These are phyloP conservation scores for Monosporozyma servazzii DNA, from an alignment of 805 yeast genomes.

Conservation along the genomic window DNA sequence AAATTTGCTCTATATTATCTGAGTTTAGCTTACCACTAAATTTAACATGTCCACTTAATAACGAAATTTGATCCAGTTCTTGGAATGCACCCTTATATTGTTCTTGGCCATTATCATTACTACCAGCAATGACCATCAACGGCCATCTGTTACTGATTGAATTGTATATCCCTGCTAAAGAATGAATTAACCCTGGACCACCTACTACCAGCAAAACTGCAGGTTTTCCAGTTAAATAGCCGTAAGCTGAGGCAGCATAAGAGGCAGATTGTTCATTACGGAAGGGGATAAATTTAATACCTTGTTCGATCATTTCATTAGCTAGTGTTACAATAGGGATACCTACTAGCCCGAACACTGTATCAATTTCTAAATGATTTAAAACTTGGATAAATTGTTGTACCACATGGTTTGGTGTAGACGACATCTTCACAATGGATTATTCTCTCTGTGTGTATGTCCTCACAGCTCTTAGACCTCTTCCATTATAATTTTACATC, in stretches of 20 bases:
- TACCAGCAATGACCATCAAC: slow-evolving; percentile 55
- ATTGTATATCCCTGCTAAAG: slow-evolving; percentile 57
- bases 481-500: not conserved
- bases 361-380: slow-evolving; percentile 41
- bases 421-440: too few species aligned
- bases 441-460: too few species aligned
- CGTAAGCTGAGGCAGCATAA: slow-evolving; percentile 66
- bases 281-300: slow-evolving; percentile 49
- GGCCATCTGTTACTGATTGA: slow-evolving; percentile 59
- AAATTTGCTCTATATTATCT: slow-evolving; percentile 11
- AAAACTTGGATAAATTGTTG: slow-evolving; percentile 39
- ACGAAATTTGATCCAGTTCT: slow-evolving; percentile 55
- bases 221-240: slow-evolving; percentile 54
- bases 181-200: slow-evolving; percentile 66
- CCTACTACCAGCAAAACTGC: slow-evolving; percentile 66
- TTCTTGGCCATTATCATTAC: slow-evolving; percentile 37
- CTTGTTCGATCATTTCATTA: slow-evolving; percentile 45
- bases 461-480: not conserved
- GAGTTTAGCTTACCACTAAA: slow-evolving; percentile 34
- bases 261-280: slow-evolving; percentile 70
- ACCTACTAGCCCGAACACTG: slow-evolving; percentile 64
- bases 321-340: slow-evolving; percentile 68
- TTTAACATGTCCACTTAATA: slow-evolving; percentile 41
- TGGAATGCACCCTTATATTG: slow-evolving; percentile 58
- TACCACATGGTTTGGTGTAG: not conserved